Evolutionary conservation across 352 stramenopile genomes (phyloP), one percentile per base, ranked within the genome.

Genomic region (Phytophthora cactorum): DNA sequence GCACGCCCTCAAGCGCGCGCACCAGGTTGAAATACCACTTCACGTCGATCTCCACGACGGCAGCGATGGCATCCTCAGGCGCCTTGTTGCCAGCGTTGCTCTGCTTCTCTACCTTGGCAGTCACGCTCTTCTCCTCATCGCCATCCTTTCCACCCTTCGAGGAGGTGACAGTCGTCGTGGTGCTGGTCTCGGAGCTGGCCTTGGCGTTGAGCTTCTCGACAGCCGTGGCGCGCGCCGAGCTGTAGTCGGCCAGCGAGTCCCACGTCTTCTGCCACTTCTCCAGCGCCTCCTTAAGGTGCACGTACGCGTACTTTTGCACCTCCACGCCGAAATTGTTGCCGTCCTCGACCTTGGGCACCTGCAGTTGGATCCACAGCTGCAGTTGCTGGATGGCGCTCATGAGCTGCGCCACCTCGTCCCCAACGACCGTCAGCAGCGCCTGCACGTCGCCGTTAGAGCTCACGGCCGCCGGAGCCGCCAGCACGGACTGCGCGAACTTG

Each of bases 321-420:
- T 95, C 87, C 45, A 95, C 87, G 59, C 87, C 87, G 75, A 95
- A 95, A 72, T 95, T 95, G 77, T 95, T 95, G 70, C 87, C 87
- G 65, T 95, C 87, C 34, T 81, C 82, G 51, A 93, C 79, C 66
- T 86, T 86, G 31, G 87, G 87, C 43, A 93, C 81, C 28, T 86
- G 78, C 57, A 95, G 68, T 57, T 87, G 75, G 39, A 95, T 89
- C 87, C 87, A 95, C 28, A 82, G 63, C 70, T 86, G 69, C 53
- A 95, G 75, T 66, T 72, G 64, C 62, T 88, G 66, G 31, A 91
- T 74, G 51, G 78, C 49, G 1, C 52, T 63, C 43, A 92, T 57
- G 14, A 82, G 73, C 1, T 63, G 74, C 51, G 84, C 72, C 28
- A 95, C 66, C 59, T 93, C 79, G 62, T 92, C 81, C 25, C 68